Evolutionary conservation across 805 yeast genomes (phyloP).

Genomic region (Saccharomyces jurei): DNA sequence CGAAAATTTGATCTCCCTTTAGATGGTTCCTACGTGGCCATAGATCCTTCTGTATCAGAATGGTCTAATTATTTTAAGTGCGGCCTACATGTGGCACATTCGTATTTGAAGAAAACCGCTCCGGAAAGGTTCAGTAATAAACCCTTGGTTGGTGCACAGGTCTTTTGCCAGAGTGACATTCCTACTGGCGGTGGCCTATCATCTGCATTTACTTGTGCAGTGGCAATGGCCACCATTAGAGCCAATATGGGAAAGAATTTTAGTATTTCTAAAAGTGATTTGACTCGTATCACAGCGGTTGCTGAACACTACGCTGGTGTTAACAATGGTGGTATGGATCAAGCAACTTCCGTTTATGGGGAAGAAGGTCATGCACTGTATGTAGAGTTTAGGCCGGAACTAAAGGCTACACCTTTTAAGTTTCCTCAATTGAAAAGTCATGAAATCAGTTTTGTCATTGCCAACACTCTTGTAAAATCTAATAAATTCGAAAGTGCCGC

Average conservation of each 20-base stretch:
- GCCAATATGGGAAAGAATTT: conserved; percentile 38
- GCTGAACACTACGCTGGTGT: conserved; percentile 69
- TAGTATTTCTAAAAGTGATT: conserved; percentile 40
- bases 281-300: conserved; percentile 53
- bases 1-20: conserved; percentile 34
- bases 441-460: conserved; percentile 47
- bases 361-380: conserved; percentile 48
- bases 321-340: conserved; percentile 77
- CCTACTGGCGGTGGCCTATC: conserved; percentile 70
- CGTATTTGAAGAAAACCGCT: conserved; percentile 32
- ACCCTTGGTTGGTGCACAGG: conserved; percentile 40
- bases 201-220: conserved; percentile 62
- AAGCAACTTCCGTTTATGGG: conserved; percentile 63
- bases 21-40: conserved; percentile 35
- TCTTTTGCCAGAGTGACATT: conserved; percentile 54
- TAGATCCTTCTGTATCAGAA: conserved; percentile 42
- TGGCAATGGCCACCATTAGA: conserved; percentile 48
- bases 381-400: conserved; percentile 52
- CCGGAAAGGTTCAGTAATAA: conserved; percentile 22
- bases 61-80: conserved; percentile 67
- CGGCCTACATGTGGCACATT: conserved; percentile 52
- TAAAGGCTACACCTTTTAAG: conserved; percentile 45
- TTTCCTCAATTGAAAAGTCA: conserved; percentile 42
- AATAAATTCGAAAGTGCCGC: conserved; percentile 68
- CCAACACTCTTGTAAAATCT: conserved; percentile 55